Percentiles rank a stretch among this genome's conserved stretches.
Evolutionary conservation across 2,329 filamentous ascomycete genomes (phyloP).

Genomic region (Aspergillus luchuensis): DNA sequence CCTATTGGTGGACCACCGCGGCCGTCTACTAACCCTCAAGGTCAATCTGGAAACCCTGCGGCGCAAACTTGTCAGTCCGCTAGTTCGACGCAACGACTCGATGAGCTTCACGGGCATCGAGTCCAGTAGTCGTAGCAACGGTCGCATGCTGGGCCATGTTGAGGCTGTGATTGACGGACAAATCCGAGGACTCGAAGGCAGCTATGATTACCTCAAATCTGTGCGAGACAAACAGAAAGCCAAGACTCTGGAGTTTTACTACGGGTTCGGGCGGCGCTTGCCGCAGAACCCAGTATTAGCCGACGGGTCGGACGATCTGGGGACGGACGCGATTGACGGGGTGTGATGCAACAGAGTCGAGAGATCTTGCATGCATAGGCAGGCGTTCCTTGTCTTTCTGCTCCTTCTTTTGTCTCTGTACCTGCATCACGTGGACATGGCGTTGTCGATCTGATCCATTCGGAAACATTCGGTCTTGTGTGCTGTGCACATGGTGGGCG

Average conservation of each 20-base stretch:
- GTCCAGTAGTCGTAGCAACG: conserved; percentile 39
- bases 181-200: conserved; percentile 77
- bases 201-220: conserved; percentile 73
- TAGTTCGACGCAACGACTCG: conserved; percentile 69
- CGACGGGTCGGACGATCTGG: conserved; percentile 23
- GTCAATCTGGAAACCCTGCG: conserved; percentile 83
- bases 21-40: conserved; percentile 78
- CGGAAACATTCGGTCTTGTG: neutral
- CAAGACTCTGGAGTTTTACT: conserved; percentile 78
- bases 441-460: neutral
- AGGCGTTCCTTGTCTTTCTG: conserved; percentile 1
- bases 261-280: conserved; percentile 53
- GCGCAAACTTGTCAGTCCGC: conserved; percentile 78
- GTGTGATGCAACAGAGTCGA: conserved; percentile 11
- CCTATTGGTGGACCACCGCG: conserved; percentile 82
- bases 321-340: conserved; percentile 19
- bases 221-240: conserved; percentile 79
- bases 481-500: conserved; percentile 9
- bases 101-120: conserved; percentile 40
- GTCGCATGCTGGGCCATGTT: conserved; percentile 60
- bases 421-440: neutral
- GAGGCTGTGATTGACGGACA: conserved; percentile 71
- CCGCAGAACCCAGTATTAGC: conserved; percentile 29
- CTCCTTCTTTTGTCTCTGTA: neutral
- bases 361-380: neutral